Evolutionary conservation across 805 yeast genomes (phyloP).

Genomic region (Candida arabinofermentans): DNA sequence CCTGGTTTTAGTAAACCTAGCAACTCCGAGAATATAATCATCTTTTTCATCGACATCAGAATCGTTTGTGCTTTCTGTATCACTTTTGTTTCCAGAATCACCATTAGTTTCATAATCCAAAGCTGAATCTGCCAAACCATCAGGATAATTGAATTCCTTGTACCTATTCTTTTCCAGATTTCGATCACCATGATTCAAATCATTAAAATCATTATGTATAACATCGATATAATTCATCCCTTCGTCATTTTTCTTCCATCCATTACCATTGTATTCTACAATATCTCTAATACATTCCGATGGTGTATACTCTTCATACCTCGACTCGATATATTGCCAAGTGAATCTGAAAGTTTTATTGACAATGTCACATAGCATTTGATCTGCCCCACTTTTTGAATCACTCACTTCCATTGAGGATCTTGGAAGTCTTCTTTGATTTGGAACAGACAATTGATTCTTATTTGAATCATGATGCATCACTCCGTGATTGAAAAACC

Average conservation of each 20-base stretch:
- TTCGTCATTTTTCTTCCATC: conserved; percentile 53
- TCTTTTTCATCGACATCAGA: neutral
- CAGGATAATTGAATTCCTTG: neutral
- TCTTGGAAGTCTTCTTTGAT: too few species aligned
- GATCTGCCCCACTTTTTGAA: neutral
- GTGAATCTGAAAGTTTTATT: conserved; percentile 30
- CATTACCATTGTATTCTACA: conserved; percentile 59
- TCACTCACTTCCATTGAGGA: neutral
- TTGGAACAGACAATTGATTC: too few species aligned
- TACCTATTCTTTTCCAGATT: neutral
- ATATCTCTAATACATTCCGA: conserved; percentile 73
- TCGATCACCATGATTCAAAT: conserved; percentile 1
- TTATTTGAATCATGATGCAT: neutral
- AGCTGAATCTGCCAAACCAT: neutral
- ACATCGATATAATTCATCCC: conserved; percentile 39
- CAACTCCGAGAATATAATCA: neutral
- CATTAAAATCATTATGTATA: conserved; percentile 16
- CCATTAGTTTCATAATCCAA: neutral
- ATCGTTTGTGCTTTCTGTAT: neutral
- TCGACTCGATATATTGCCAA: conserved; percentile 25
- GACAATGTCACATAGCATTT: conserved; percentile 19
- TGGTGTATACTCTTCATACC: conserved; percentile 52
- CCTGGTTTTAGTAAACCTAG: neutral
- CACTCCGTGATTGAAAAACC: neutral
- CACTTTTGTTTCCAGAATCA: neutral